These are phyloP conservation scores for Pyrenula massariospora DNA, from an alignment of 495 filamentous ascomycete species.

Conservation along the genomic window DNA sequence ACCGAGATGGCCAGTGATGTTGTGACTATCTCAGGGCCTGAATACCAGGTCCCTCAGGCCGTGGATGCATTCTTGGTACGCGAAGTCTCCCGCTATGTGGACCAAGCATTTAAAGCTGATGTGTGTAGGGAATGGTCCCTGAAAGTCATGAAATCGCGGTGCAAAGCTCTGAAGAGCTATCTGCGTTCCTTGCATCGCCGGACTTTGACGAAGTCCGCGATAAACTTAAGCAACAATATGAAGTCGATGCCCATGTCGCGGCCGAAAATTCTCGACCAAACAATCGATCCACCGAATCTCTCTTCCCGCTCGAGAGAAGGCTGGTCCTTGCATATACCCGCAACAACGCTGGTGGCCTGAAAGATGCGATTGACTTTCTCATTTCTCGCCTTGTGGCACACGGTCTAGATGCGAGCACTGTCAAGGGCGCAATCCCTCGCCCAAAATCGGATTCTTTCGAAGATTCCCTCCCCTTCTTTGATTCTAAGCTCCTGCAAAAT, in stretches of 20 bases:
- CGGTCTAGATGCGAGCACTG: conserved; percentile 70
- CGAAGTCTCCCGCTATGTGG: conserved; percentile 1
- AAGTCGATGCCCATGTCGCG: conserved; percentile 68
- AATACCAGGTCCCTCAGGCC: conserved; percentile 92
- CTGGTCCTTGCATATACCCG: conserved; percentile 73
- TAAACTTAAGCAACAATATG: conserved; percentile 82
- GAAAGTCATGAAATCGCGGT: conserved; percentile 86
- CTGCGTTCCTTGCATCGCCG: conserved; percentile 63
- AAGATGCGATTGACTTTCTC: conserved; percentile 92
- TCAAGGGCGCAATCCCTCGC: conserved; percentile 87
- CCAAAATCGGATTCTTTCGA: conserved; percentile 99
- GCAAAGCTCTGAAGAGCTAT: conserved; percentile 58
- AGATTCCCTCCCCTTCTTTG: conserved; percentile 89
- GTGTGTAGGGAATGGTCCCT: conserved; percentile 77
- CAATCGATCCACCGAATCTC: conserved; percentile 17
- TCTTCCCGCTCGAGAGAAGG: conserved; percentile 31
- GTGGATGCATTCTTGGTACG: conserved; percentile 86
- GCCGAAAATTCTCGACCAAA: conserved; percentile 24
- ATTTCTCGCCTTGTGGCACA: conserved; percentile 70
- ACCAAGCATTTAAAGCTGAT: conserved; percentile 6
- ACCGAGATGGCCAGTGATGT: conserved; percentile 95
- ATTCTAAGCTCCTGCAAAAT: conserved; percentile 89
- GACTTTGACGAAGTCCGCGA: conserved; percentile 71
- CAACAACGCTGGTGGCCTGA: conserved; percentile 90
- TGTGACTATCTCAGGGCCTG: conserved; percentile 86